Percentiles rank a stretch among this genome's conserved stretches.
Evolutionary conservation across 106 monocot genomes (phyloP).

Genomic region (Vanilla planifolia): DNA sequence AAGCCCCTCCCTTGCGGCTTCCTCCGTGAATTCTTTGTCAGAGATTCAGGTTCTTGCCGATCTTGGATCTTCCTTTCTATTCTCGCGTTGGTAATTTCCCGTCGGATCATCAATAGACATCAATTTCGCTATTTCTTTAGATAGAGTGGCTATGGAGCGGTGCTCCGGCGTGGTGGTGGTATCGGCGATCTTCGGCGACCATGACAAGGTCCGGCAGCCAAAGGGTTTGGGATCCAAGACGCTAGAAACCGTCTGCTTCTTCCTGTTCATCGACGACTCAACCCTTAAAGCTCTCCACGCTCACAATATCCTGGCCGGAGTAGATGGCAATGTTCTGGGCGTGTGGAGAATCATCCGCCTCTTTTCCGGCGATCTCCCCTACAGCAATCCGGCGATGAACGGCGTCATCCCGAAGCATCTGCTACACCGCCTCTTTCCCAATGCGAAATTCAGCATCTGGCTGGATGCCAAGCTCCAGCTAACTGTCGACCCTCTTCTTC

Average conservation of each 20-base stretch:
- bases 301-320: slow-evolving; percentile 35
- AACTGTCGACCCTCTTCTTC: slow-evolving; percentile 65
- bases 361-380: slow-evolving; percentile 31
- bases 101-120: background rate
- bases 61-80: too few relatives aligned
- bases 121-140: slow-evolving; percentile 15
- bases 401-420: slow-evolving; percentile 79
- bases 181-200: slow-evolving; percentile 70
- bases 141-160: slow-evolving; percentile 63
- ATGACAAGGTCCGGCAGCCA: slow-evolving; percentile 88
- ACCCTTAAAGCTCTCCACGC: slow-evolving; percentile 41
- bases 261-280: slow-evolving; percentile 83
- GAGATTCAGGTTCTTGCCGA: slow-evolving; percentile 40
- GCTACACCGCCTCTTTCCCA: slow-evolving; percentile 77
- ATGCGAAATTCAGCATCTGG: slow-evolving; percentile 79
- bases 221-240: slow-evolving; percentile 56
- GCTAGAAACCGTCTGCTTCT: slow-evolving; percentile 59
- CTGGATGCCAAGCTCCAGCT: slow-evolving; percentile 89
- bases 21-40: slow-evolving; percentile 53
- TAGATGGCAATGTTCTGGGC: slow-evolving; percentile 20
- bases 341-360: slow-evolving; percentile 67
- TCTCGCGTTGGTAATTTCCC: background rate
- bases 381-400: slow-evolving; percentile 70
- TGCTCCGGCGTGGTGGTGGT: slow-evolving; percentile 70
- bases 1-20: slow-evolving; percentile 72